Percentiles rank a stretch among this genome's conserved stretches.
phyloP scores from a whole-genome alignment of 768 basidiomycete genomes.

The Hericium coralloides region DNA sequence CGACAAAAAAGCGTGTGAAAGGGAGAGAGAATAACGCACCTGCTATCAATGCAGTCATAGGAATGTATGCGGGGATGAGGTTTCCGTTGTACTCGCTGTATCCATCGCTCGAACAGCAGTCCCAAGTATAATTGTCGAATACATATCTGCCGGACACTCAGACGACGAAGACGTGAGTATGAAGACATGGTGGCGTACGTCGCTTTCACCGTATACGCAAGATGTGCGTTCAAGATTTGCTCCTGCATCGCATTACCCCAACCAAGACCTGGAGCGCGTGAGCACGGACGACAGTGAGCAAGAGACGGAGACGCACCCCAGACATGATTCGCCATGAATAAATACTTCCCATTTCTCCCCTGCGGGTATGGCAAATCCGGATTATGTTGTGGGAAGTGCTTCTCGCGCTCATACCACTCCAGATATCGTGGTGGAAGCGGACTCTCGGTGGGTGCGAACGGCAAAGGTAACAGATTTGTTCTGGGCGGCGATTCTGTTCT shows the following conservation, averaged over 20 bases:
- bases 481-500: background rate
- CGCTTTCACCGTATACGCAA: slow-evolving; percentile 38
- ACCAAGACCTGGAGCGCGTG: slow-evolving; percentile 31
- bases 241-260: slow-evolving; percentile 61
- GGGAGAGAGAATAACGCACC: slow-evolving; percentile 23
- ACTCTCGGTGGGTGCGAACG: background rate
- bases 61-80: slow-evolving; percentile 41
- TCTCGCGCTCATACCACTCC: slow-evolving; percentile 5
- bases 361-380: slow-evolving; percentile 7
- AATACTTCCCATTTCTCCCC: slow-evolving; percentile 8
- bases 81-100: slow-evolving; percentile 36
- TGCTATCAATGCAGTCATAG: slow-evolving; percentile 41
- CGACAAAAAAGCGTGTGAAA: background rate
- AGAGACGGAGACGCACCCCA: background rate
- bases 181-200: slow-evolving; percentile 31
- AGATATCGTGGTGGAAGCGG: slow-evolving; percentile 3
- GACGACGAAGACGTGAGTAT: background rate
- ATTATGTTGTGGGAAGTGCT: slow-evolving; percentile 6
- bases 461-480: background rate
- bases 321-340: slow-evolving; percentile 8
- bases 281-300: background rate
- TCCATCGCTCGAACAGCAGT: slow-evolving; percentile 29
- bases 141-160: slow-evolving; percentile 26
- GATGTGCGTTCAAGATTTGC: slow-evolving; percentile 39
- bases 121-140: slow-evolving; percentile 50